phyloP scores from a whole-genome alignment of 2,329 filamentous ascomycete genomes.

The Talaromyces sp. region DNA sequence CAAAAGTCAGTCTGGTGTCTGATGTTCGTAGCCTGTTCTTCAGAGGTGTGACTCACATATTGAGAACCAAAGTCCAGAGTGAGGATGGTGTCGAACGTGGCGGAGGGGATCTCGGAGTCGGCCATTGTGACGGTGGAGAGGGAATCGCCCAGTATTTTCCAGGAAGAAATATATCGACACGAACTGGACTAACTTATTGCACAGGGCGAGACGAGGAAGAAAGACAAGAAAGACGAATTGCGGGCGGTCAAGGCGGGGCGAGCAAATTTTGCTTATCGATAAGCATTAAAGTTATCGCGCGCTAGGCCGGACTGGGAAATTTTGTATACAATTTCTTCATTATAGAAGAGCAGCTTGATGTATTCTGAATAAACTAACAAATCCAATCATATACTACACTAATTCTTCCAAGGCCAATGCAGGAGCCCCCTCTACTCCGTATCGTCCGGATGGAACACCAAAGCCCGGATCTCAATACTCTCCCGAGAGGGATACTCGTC shows the following conservation, averaged over 20 bases:
- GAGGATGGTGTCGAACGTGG: neutral
- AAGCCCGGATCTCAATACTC: slow-evolving; percentile 53
- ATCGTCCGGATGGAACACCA: slow-evolving; percentile 47
- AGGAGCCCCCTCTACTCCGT: slow-evolving; percentile 14
- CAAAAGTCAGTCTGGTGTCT: slow-evolving; percentile 34
- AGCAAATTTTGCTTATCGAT: neutral
- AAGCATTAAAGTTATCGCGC: neutral
- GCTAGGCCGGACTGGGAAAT: neutral
- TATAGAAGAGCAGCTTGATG: neutral
- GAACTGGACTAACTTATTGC: neutral
- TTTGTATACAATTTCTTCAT: neutral
- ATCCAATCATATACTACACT: neutral
- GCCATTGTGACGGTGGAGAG: neutral
- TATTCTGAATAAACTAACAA: neutral
- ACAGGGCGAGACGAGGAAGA: neutral
- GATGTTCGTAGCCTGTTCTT: neutral
- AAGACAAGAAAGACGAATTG: neutral
- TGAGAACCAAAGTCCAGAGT: slow-evolving; percentile 10
- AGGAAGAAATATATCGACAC: neutral
- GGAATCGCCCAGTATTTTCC: neutral
- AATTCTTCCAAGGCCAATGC: neutral
- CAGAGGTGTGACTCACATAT: neutral
- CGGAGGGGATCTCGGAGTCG: neutral
- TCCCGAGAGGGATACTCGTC: slow-evolving; percentile 33
- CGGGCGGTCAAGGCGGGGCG: neutral